Evolutionary conservation across 1,284 basidiomycete species (phyloP), one percentile per base, ranked within the genome.

Genomic region (Cerrena zonata): DNA sequence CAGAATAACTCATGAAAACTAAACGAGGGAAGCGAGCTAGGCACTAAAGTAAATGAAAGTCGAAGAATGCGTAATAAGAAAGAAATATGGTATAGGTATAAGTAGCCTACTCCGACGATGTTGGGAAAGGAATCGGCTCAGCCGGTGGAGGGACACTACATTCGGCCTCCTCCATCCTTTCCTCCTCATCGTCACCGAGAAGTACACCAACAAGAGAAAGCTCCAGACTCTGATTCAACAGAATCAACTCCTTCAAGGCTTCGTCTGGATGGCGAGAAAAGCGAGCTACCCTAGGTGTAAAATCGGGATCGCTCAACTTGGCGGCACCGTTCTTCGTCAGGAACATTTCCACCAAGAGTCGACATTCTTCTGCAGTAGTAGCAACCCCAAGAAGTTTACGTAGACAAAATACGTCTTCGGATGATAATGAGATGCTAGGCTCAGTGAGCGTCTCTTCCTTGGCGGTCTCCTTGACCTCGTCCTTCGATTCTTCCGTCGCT

Each of bases 271-370:
- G 18, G 36, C 48, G 37, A 19, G 18, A 22, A 38, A 23, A 44
- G n/a, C 15, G 43, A 21, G 12, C 56, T 45, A 53, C 48, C 47
- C 50, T 46, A 47, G 41, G 52, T 49, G 21, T 57, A 55, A 43
- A 53, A 50, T 22, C 53, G 46, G 23, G 48, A 24, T 49, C 38
- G 19, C 53, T 47, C 51, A 54, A 54, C 22, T 48, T 40, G 10
- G 56, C 27, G n/a, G 44, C 22, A 21, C 85, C 83, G 52, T 78
- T 78, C 60, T 81, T 80, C 21, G 80, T 75, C 48, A 94, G 72
- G 66, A 89, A 86, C 71, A 91, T 86, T 58, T 90, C 85, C 38
- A 91, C 75, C 38, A 94, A 80, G 27, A 93, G 72, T 45, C 89
- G 85, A 63, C 91, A 93, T 70, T 94, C 91, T 53, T 87, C 83